Evolutionary conservation across 805 yeast genomes (phyloP), one percentile per base, ranked within the genome.

Genomic region (Kurtzmaniella cleridarum): DNA sequence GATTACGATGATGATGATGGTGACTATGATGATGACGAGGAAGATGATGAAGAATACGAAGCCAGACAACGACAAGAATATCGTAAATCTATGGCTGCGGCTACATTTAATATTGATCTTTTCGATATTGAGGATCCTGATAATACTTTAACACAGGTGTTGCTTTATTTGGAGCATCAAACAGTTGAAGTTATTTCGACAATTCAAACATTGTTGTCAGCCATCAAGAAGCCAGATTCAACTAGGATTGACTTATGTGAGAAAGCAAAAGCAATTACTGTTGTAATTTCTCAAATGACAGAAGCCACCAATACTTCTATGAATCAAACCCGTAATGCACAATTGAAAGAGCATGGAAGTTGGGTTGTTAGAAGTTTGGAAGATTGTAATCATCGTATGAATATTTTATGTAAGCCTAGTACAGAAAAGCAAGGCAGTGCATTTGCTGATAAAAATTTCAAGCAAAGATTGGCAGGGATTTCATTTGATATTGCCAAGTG

Each of bases 401-500:
- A 76, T 34, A 71, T 74, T 23, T 71, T 91, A 44, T 82, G 90
- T 55, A 62, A 59, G 44, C 66, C 70, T 11, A 69, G 64, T 30
- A 31, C 51, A 5, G 68, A 62, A 24, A 61, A 62, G 47, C 52
- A 62, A 30, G 84, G 80, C 47, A 63, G 54, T 27, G 86, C 81
- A 39, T 80, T 75, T 55, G 96, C 96, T 2, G 95, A 88, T 55
- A 84, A 85, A 59, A 84, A 84, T 50, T 83, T 88, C 66, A 87
- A 87, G 62, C 97, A 91, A 62, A 77, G 97, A 53, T 76, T 91
- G 47, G 98, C 98, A 0, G 97, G 97, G 2, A 84, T 90, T 49
- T 91, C 96, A 23, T 91, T 89, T 65, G 98, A 91, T 59, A 86
- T 91, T 64, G 97, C 97, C 17, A 89, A 91, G 62, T 84, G 95